Percentiles rank a stretch among this genome's conserved stretches.
phyloP scores from a whole-genome alignment of 2,329 filamentous ascomycete species.

The Sphaerulina vaccinii region DNA sequence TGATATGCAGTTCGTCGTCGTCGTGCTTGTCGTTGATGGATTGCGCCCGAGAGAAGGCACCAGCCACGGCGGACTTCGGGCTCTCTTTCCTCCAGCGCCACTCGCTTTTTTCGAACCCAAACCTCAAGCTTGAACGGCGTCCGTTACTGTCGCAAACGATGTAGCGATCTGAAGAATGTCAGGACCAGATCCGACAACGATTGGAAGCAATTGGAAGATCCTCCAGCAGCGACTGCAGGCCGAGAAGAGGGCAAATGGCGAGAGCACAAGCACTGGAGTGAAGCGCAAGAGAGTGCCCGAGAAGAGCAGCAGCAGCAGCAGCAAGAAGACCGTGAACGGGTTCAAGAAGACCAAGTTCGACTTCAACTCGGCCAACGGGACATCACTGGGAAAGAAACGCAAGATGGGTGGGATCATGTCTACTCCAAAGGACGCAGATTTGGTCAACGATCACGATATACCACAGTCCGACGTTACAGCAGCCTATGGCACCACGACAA shows the following conservation, averaged over 20 bases:
- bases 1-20: conserved; percentile 18
- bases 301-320: conserved; percentile 20
- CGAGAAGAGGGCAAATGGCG: conserved; percentile 38
- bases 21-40: conserved; percentile 10
- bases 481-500: conserved; percentile 60
- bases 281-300: conserved; percentile 36
- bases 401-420: conserved; percentile 55
- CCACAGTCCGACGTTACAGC: conserved; percentile 60
- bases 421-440: conserved; percentile 35
- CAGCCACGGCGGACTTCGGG: conserved; percentile 6
- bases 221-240: conserved; percentile 60
- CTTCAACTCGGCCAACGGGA: conserved; percentile 11
- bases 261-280: conserved; percentile 31
- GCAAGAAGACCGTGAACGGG: conserved; percentile 12
- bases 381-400: conserved; percentile 25
- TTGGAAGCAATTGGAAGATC: conserved; percentile 71
- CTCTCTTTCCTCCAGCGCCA: conserved; percentile 6
- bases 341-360: conserved; percentile 28
- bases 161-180: conserved; percentile 33
- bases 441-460: conserved; percentile 49
- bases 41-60: conserved; percentile 20
- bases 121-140: not conserved
- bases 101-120: not conserved
- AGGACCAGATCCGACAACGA: conserved; percentile 37
- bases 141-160: not conserved